phyloP scores from a whole-genome alignment of 2,329 filamentous ascomycete genomes.

The Phoma sp. region DNA sequence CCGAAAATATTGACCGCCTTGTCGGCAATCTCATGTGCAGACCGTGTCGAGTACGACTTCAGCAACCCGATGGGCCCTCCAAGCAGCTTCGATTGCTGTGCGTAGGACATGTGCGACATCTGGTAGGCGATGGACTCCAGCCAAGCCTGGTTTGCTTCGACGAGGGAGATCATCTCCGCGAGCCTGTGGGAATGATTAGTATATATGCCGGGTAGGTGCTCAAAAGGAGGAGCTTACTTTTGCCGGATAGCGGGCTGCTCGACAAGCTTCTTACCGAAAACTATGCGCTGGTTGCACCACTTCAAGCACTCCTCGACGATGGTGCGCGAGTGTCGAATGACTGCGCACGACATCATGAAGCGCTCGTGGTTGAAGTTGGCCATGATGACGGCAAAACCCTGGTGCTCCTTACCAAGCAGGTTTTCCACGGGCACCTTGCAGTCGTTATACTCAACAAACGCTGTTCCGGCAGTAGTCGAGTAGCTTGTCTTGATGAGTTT shows the following conservation, averaged over 20 bases:
- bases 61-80: slow-evolving; percentile 83
- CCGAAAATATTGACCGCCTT: slow-evolving; percentile 87
- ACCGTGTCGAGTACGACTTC: slow-evolving; percentile 79
- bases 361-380: slow-evolving; percentile 90
- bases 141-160: slow-evolving; percentile 86
- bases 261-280: slow-evolving; percentile 83
- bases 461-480: slow-evolving; percentile 78
- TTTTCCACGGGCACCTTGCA: slow-evolving; percentile 84
- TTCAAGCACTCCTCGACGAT: slow-evolving; percentile 86
- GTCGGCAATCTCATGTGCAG: slow-evolving; percentile 83
- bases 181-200: slow-evolving; percentile 57
- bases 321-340: slow-evolving; percentile 69
- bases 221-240: slow-evolving; percentile 64
- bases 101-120: slow-evolving; percentile 85
- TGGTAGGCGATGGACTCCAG: slow-evolving; percentile 85
- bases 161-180: slow-evolving; percentile 84
- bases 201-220: background rate
- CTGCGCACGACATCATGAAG: slow-evolving; percentile 74
- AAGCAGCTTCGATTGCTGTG: slow-evolving; percentile 75
- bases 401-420: slow-evolving; percentile 81
- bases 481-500: slow-evolving; percentile 83
- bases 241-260: slow-evolving; percentile 82
- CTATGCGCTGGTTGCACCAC: slow-evolving; percentile 85
- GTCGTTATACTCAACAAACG: slow-evolving; percentile 83
- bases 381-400: slow-evolving; percentile 84